Evolutionary conservation across 805 yeast genomes (phyloP).

Genomic region (Barnettozyma botsteinii): DNA sequence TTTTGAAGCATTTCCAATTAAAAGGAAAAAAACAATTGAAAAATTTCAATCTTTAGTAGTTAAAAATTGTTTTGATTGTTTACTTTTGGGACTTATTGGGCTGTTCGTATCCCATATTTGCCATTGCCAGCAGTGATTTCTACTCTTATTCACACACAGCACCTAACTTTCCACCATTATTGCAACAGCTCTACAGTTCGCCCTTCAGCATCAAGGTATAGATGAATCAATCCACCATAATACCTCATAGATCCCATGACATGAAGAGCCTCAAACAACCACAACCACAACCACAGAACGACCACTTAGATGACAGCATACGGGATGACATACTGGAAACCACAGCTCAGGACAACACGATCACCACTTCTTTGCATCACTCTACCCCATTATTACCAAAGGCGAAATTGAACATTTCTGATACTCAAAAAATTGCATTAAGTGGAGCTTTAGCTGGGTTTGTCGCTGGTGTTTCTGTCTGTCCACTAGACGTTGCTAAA

Average conservation of each 20-base stretch:
- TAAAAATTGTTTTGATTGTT: no score
- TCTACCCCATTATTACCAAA: slow-evolving; percentile 6
- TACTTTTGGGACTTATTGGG: no score
- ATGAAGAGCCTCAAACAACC: neutral
- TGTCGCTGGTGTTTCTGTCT: slow-evolving; percentile 80
- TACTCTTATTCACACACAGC: no score
- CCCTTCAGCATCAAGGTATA: no score
- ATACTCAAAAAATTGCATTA: slow-evolving; percentile 61
- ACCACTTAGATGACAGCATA: slow-evolving; percentile 1
- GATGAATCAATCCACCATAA: slow-evolving; percentile 1
- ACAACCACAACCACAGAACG: neutral
- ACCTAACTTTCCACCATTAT: no score
- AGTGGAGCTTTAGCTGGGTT: slow-evolving; percentile 96
- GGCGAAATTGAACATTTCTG: slow-evolving; percentile 24
- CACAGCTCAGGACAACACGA: slow-evolving; percentile 8
- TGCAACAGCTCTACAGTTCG: no score
- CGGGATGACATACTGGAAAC: slow-evolving; percentile 11
- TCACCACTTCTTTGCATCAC: slow-evolving; percentile 10
- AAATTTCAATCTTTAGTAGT: neutral
- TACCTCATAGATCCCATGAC: slow-evolving; percentile 1
- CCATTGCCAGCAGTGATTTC: no score
- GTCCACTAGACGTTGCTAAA: slow-evolving; percentile 94
- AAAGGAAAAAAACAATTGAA: neutral
- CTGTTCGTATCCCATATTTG: no score
- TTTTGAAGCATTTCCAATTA: slow-evolving; percentile 7